Evolutionary conservation across 2,329 filamentous ascomycete genomes (phyloP).

Genomic region (Pseudocercospora ulei): DNA sequence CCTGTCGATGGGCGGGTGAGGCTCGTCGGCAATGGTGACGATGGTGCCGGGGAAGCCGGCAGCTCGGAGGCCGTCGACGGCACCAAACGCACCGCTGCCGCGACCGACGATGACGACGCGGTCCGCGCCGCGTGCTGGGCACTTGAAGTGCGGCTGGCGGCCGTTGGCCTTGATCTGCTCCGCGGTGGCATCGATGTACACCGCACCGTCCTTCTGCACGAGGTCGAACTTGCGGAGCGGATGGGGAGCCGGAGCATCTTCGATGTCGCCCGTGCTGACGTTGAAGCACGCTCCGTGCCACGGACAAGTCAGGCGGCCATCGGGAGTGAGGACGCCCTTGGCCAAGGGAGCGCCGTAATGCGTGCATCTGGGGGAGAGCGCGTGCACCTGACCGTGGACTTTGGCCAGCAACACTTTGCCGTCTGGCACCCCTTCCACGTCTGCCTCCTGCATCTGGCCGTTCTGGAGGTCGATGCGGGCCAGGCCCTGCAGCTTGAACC

Average conservation of each 20-base stretch:
- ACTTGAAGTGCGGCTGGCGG: conserved; percentile 63
- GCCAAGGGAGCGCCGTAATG: conserved; percentile 88
- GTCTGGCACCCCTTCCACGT: conserved; percentile 78
- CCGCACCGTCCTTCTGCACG: conserved; percentile 65
- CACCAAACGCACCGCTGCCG: conserved; percentile 72
- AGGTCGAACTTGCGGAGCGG: conserved; percentile 75
- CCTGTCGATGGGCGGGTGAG: conserved; percentile 71
- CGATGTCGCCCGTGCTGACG: conserved; percentile 77
- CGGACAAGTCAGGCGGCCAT: conserved; percentile 79
- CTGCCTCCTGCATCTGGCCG: conserved; percentile 76
- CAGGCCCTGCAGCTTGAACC: conserved; percentile 62
- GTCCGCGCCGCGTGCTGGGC: conserved; percentile 49
- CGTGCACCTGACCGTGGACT: conserved; percentile 63
- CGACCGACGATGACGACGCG: conserved; percentile 77
- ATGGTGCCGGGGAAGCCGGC: conserved; percentile 70
- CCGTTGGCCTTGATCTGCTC: conserved; percentile 65
- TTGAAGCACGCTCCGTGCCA: conserved; percentile 99
- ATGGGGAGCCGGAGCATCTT: conserved; percentile 86
- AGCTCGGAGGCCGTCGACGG: conserved; percentile 71
- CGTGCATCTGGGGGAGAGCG: conserved; percentile 70
- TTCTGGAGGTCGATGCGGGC: conserved; percentile 63
- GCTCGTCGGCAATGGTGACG: conserved; percentile 74
- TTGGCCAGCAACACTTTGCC: conserved; percentile 83
- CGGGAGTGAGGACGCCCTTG: conserved; percentile 71
- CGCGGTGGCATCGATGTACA: conserved; percentile 77